Percentiles rank a stretch among this genome's conserved stretches.
phyloP scores from a whole-genome alignment of 768 basidiomycete genomes.

The Lanmaoa pseudosensibilis region DNA sequence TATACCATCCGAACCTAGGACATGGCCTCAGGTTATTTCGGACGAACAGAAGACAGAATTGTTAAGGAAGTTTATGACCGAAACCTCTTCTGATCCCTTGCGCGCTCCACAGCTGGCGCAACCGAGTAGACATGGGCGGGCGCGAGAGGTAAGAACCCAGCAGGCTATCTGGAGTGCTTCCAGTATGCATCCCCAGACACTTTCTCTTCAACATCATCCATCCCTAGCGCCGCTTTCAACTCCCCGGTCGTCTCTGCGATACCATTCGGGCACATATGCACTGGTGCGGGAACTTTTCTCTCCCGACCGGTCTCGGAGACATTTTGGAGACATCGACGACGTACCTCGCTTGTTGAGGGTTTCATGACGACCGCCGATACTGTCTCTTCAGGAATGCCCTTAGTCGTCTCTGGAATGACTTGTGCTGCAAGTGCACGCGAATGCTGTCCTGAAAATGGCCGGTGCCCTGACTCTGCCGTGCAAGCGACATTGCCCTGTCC shows the following conservation, averaged over 20 bases:
- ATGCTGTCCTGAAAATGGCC: slow-evolving; percentile 46
- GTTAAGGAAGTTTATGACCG: too few species aligned
- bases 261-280: background rate
- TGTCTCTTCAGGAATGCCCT: slow-evolving; percentile 57
- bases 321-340: slow-evolving; percentile 70
- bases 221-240: too few species aligned
- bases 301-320: slow-evolving; percentile 78
- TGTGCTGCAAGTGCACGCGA: slow-evolving; percentile 72
- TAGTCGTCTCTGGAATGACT: slow-evolving; percentile 71
- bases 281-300: slow-evolving; percentile 41
- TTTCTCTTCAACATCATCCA: too few species aligned
- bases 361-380: slow-evolving; percentile 21
- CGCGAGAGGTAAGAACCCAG: slow-evolving; percentile 53
- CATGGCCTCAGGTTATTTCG: too few species aligned
- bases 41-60: too few species aligned
- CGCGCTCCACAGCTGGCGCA: slow-evolving; percentile 12
- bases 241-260: background rate
- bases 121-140: slow-evolving; percentile 53
- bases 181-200: slow-evolving; percentile 50
- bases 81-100: too few species aligned
- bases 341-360: slow-evolving; percentile 51
- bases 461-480: background rate
- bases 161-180: slow-evolving; percentile 58
- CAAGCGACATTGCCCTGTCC: slow-evolving; percentile 18
- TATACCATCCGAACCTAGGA: too few species aligned